Base-by-base conservation (phyloP, 176 grass and related monocot species). In the Zea luxurians region DNA sequence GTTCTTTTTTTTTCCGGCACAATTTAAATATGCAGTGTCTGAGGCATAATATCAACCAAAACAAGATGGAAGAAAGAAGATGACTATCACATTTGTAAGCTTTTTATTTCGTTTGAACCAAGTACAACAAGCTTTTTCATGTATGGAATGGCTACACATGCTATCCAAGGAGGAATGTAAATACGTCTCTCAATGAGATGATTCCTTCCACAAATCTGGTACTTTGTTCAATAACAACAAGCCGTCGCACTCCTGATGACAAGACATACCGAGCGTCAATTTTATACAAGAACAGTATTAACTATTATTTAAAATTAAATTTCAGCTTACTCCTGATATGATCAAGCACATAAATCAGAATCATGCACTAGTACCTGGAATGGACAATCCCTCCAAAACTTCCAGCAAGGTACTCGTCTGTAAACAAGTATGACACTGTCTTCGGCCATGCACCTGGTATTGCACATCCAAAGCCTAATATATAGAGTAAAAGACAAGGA, bases 201-300 rank as follows among this genome's bases (percentile, higher is more conserved):
- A 89, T 80, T 85, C 90, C 86, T 72, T 88, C 73, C 44, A 92
- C 86, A 76, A 80, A 83, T 83, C 83, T 86, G 61, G 80, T 92
- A 57, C 40, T 88, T 11, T 71, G 78, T 66, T 91, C 83, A 67
- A 91, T 66, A 44, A 86, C 52, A 3, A 91, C 82, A 76, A 91
- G 68, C 64, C 90, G 83, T 17, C 86, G 75, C 65, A 91, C 86
- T 64, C 86, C 86, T 91, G 74, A 63, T 76, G 69, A 57, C 7
- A 85, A 76, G 13, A 27, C 5, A 78, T 10, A 57, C 5, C 0
- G 45, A 38, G 37, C n/a, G 1, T 64, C 13, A 79, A 73, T 78
- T 20, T 42, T 61, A 36, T 6, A 16, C 11, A 48, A 13, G 71
- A 62, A 70, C 10, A 46, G 16, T 66, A 53, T 41, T n/a, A 47